Conservation (phyloP, 352 stramenopile species). For the Pelagophyceae sp. region DNA sequence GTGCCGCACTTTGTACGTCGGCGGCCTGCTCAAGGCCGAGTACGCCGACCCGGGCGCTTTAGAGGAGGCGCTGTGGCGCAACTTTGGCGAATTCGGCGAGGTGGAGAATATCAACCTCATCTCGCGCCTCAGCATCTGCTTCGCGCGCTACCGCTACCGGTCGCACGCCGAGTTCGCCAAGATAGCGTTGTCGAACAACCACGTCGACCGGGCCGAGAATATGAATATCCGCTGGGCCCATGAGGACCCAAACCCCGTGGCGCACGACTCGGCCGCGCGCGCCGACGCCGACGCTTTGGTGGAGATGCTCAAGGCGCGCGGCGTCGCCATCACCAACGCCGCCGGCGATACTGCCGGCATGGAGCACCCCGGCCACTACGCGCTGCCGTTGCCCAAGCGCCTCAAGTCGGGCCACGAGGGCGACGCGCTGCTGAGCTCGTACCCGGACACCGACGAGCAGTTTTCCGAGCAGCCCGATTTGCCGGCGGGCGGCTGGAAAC, state of each 20-base stretch:
- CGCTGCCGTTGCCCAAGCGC: conserved; percentile 22
- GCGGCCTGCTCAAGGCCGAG: conserved; percentile 53
- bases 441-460: conserved; percentile 32
- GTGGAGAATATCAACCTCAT: conserved; percentile 86
- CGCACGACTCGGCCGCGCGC: conserved; percentile 66
- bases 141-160: conserved; percentile 68
- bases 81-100: conserved; percentile 84
- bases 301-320: conserved; percentile 26
- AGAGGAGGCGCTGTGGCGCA: conserved; percentile 57
- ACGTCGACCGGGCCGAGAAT: conserved; percentile 68
- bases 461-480: background rate
- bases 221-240: conserved; percentile 81
- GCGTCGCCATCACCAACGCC: conserved; percentile 10
- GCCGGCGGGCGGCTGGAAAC: background rate
- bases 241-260: conserved; percentile 82
- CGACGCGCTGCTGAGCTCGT: background rate
- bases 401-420: conserved; percentile 12
- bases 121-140: conserved; percentile 72
- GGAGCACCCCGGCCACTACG: conserved; percentile 26
- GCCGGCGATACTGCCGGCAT: background rate
- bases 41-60: conserved; percentile 48
- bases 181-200: conserved; percentile 74
- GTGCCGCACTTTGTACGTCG: conserved; percentile 79
- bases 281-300: conserved; percentile 66
- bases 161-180: conserved; percentile 48